Conservation (phyloP, 2,329 filamentous ascomycete species). For the Alternaria sp. region DNA sequence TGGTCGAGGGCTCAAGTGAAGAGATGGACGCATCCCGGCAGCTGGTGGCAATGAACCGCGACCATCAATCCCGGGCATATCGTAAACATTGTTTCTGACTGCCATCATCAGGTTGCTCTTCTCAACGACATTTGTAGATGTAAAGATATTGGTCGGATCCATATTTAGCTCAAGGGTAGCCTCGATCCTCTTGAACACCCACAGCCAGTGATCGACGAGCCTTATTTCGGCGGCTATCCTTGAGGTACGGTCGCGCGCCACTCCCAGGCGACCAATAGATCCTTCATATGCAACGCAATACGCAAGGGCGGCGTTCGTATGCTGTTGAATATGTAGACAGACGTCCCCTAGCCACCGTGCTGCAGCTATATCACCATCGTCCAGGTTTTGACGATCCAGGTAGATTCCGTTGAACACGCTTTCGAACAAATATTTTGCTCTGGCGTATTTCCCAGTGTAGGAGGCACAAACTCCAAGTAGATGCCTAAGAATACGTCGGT, state of each 20-base stretch:
- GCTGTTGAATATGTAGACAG: conserved; percentile 38
- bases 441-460: conserved; percentile 33
- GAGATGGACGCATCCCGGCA: background rate
- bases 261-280: conserved; percentile 24
- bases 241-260: conserved; percentile 17
- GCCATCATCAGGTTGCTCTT: conserved; percentile 29
- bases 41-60: background rate
- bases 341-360: conserved; percentile 43
- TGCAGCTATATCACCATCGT: conserved; percentile 43
- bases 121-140: conserved; percentile 24
- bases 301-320: conserved; percentile 35
- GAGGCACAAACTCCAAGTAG: conserved; percentile 37
- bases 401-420: conserved; percentile 33
- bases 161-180: conserved; percentile 21
- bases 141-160: conserved; percentile 35
- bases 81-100: conserved; percentile 13
- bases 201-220: conserved; percentile 28
- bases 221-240: conserved; percentile 27
- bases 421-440: conserved; percentile 39
- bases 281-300: conserved; percentile 40
- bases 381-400: conserved; percentile 23
- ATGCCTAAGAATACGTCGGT: conserved; percentile 33
- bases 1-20: conserved; percentile 2
- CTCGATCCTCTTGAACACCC: conserved; percentile 22
- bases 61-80: background rate